Evolutionary conservation across 2,329 filamentous ascomycete species (phyloP).

Genomic region (Rhinocladiella mackenziei): DNA sequence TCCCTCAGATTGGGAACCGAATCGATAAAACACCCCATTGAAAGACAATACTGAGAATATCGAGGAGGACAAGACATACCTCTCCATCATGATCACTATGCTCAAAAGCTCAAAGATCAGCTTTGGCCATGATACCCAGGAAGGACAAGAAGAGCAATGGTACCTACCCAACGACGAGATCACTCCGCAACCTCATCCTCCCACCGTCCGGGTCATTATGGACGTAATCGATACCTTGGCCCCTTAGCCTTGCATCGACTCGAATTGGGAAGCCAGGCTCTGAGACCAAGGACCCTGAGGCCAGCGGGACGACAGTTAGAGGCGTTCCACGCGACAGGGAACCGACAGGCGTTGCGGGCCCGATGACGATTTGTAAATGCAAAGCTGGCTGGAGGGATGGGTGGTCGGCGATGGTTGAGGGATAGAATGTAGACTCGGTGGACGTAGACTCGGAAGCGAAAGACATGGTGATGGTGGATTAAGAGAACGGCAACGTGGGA

Average conservation of each 20-base stretch:
- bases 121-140: too few relatives aligned
- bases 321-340: slow-evolving; percentile 36
- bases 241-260: slow-evolving; percentile 38
- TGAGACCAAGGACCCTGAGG: slow-evolving; percentile 36
- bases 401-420: slow-evolving; percentile 39
- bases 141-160: too few relatives aligned
- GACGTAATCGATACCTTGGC: slow-evolving; percentile 43
- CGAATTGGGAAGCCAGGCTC: slow-evolving; percentile 36
- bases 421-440: too few relatives aligned
- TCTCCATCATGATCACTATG: slow-evolving; percentile 36
- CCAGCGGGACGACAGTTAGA: slow-evolving; percentile 41
- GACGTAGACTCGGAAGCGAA: too few relatives aligned
- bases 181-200: slow-evolving; percentile 40
- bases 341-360: slow-evolving; percentile 17
- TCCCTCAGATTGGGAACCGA: too few relatives aligned
- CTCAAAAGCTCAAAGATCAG: too few relatives aligned
- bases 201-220: slow-evolving; percentile 39
- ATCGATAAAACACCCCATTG: too few relatives aligned
- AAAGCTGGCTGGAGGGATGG: slow-evolving; percentile 41
- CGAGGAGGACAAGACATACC: slow-evolving; percentile 30
- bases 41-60: too few relatives aligned
- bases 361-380: slow-evolving; percentile 35
- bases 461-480: too few relatives aligned
- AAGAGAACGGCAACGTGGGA: too few relatives aligned
- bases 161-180: slow-evolving; percentile 39